Evolutionary conservation across 495 filamentous ascomycete species (phyloP), one percentile per base, ranked within the genome.

Genomic region (Penicillium fimorum): DNA sequence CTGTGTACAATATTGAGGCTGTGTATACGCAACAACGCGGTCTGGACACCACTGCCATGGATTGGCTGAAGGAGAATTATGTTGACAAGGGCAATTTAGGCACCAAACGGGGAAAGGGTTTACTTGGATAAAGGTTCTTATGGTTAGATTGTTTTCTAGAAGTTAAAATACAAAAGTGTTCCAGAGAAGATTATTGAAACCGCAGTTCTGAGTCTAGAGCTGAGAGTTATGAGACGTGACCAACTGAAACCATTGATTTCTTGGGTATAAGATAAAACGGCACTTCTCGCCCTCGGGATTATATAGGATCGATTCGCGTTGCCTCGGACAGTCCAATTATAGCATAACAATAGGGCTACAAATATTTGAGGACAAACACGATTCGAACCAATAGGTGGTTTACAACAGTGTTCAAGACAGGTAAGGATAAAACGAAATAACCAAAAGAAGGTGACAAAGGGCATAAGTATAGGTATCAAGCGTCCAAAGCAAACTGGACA

Each of bases 11-110:
- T 38, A 69, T 74, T 1, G 76, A 80, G 60, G 47, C 51, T 55
- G 70, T 77, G 20, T 68, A 72, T 49, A 22, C 69, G 27, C 56
- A 70, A 53, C 57, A 70, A 56, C 55, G 53, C 10, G 59, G 15
- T 40, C 15, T 74, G 20, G 25, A 60, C 46, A 46, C 44, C 12
- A 49, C 49, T 9, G 49, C 61, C 15, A 55, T 18, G 47, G 55
- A 67, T 24, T 80, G 75, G 74, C 42, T 79, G 50, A 67, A 68
- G 56, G 53, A 56, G 43, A 58, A 69, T 18, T 80, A 73, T 65
- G 59, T 81, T 15, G 55, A 65, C 4, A 47, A 66, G 56, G 74
- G 71, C 8, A 71, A 70, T 47, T 37, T 80, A 37, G 78, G 77
- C 1, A 65, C 74, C 62, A 80, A 79, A 61, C 12, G 4, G 37